phyloP scores from a whole-genome alignment of 805 yeast species.

The Wickerhamiella galacta region DNA sequence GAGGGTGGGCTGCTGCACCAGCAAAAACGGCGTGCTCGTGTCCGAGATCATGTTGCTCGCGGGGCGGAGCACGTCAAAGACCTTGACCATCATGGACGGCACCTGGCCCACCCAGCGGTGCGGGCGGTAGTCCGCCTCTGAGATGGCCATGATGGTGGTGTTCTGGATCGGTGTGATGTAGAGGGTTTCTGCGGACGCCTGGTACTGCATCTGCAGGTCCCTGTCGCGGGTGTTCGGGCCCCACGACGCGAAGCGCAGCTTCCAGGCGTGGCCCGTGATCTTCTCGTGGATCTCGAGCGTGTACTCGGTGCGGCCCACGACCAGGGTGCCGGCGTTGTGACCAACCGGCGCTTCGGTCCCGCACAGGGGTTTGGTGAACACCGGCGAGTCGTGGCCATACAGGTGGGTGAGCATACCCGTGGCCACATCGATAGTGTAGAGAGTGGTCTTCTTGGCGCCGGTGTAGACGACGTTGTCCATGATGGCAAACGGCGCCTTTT shows the following conservation, averaged over 20 bases:
- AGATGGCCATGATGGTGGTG: conserved; percentile 48
- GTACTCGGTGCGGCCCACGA: conserved; percentile 25
- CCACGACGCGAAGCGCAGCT: conserved; percentile 76
- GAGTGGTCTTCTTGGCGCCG: conserved; percentile 60
- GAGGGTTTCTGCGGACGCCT: conserved; percentile 45
- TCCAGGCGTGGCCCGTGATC: conserved; percentile 50
- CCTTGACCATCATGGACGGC: conserved; percentile 55
- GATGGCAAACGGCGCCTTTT: conserved; percentile 73
- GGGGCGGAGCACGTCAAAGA: conserved; percentile 51
- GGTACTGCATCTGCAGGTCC: conserved; percentile 29
- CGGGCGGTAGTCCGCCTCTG: conserved; percentile 44
- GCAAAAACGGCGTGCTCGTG: conserved; percentile 13
- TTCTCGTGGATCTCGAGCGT: conserved; percentile 48
- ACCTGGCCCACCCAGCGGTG: conserved; percentile 62
- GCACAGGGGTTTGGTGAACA: conserved; percentile 5
- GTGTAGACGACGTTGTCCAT: conserved; percentile 70
- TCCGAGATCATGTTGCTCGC: conserved; percentile 2
- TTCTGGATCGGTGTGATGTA: conserved; percentile 77
- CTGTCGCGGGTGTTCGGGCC: conserved; percentile 75
- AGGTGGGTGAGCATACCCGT: conserved; percentile 60
- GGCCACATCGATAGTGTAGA: conserved; percentile 53
- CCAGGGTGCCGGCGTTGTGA: background rate
- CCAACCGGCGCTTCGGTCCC: background rate
- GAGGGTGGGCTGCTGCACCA: conserved; percentile 24
- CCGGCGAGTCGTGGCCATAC: conserved; percentile 37